Percentiles rank a stretch among this genome's conserved stretches.
phyloP scores from a whole-genome alignment of 1,284 basidiomycete species.

The Albatrellus sp. region DNA sequence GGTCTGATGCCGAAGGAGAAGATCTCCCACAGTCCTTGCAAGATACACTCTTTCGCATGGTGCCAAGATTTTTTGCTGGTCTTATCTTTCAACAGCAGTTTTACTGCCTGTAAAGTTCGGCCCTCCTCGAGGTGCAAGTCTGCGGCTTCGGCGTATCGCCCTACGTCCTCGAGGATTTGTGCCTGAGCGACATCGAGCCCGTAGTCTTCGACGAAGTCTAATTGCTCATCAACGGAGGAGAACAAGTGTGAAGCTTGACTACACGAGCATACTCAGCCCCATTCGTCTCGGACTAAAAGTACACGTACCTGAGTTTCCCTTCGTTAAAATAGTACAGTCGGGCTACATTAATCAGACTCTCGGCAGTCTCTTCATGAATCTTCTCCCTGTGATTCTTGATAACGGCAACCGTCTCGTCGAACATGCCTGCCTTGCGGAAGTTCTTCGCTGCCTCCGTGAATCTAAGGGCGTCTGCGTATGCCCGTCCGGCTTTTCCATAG shows the following conservation, averaged over 20 bases:
- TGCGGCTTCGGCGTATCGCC: constrained; percentile 38
- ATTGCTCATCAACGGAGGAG: constrained; percentile 32
- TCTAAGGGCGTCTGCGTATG: constrained; percentile 29
- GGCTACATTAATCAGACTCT: constrained; percentile 33
- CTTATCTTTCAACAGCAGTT: constrained; percentile 27
- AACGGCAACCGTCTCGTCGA: constrained; percentile 41
- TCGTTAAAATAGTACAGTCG: constrained; percentile 39
- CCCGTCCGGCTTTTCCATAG: constrained; percentile 30
- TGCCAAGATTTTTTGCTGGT: constrained; percentile 8
- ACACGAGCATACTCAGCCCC: background rate
- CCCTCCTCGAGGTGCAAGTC: constrained; percentile 41
- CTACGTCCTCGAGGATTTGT: constrained; percentile 32
- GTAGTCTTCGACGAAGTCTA: constrained; percentile 46
- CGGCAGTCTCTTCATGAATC: constrained; percentile 23
- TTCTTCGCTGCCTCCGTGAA: constrained; percentile 32
- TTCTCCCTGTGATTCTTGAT: constrained; percentile 21
- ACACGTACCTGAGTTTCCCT: constrained; percentile 30
- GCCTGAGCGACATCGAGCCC: constrained; percentile 42
- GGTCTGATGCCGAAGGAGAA: constrained; percentile 17
- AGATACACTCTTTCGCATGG: constrained; percentile 14
- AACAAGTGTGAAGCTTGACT: constrained; percentile 43
- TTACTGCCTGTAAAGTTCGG: constrained; percentile 33
- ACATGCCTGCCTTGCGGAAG: constrained; percentile 36
- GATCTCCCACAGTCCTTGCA: constrained; percentile 17
- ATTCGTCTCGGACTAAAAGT: background rate